These are phyloP conservation scores for Dinochytrium kinnereticum DNA, from an alignment of 371 early-diverging fungal genomes.

Conservation along the genomic window DNA sequence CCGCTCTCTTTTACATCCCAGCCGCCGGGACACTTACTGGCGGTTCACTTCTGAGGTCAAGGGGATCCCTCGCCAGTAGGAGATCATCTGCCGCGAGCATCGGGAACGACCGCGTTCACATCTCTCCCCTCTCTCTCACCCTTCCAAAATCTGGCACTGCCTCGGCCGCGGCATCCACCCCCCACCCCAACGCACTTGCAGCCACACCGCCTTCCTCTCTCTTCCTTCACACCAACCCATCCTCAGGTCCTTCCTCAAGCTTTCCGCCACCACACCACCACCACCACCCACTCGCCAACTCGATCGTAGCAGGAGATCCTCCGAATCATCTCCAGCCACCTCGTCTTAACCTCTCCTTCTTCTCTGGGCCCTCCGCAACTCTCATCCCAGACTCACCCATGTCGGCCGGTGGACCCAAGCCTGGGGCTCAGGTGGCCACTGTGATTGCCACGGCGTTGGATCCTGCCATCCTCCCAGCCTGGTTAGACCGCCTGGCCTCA, in stretches of 20 bases:
- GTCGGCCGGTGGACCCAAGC: conserved; percentile 36
- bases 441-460: conserved; percentile 20
- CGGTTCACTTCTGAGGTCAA: conserved; percentile 2
- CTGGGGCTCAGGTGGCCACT: conserved; percentile 32
- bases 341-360: conserved; percentile 24
- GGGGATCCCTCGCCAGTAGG: conserved; percentile 25
- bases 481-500: conserved; percentile 18
- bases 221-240: conserved; percentile 23
- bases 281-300: no score
- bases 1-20: neutral
- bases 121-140: neutral
- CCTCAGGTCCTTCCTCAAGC: neutral
- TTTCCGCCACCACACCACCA: conserved; percentile 16
- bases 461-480: conserved; percentile 23
- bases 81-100: conserved; percentile 17
- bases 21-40: neutral
- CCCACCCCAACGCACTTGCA: neutral
- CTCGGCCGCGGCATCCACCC: neutral
- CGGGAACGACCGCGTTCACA: neutral
- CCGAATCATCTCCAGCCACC: conserved; percentile 18
- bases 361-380: neutral
- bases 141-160: neutral
- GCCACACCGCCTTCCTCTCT: neutral
- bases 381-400: conserved; percentile 18
- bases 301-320: no score